A percentile compares a stretch with the other conserved stretches of the same genome.
phyloP scores from a whole-genome alignment of 768 basidiomycete genomes.

The Leccinum incarnatum region DNA sequence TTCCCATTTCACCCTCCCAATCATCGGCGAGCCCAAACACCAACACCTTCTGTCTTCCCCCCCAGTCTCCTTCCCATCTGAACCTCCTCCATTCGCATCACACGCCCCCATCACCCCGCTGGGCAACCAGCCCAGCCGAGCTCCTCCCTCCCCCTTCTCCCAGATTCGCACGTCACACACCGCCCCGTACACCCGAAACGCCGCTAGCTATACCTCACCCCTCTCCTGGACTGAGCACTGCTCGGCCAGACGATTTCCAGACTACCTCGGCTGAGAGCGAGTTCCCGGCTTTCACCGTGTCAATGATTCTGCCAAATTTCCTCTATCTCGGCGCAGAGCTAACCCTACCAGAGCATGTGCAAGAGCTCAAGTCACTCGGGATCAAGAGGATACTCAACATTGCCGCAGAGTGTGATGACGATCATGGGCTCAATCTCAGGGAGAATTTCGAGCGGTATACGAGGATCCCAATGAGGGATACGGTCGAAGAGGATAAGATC shows the following conservation, averaged over 20 bases:
- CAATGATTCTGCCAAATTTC: conserved; percentile 88
- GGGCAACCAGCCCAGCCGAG: conserved; percentile 34
- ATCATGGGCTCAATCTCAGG: conserved; percentile 65
- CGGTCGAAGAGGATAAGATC: conserved; percentile 91
- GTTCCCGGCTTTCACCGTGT: conserved; percentile 72
- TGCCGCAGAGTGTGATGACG: conserved; percentile 86
- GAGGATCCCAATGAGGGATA: conserved; percentile 91
- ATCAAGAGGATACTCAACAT: conserved; percentile 90
- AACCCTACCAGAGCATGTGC: conserved; percentile 68
- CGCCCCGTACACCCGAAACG: conserved; percentile 40
- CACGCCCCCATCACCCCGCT: conserved; percentile 51
- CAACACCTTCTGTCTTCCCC: conserved; percentile 21
- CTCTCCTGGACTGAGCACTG: conserved; percentile 57
- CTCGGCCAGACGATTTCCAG: conserved; percentile 48
- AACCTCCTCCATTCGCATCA: conserved; percentile 58
- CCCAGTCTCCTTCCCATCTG: conserved; percentile 59
- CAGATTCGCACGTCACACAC: conserved; percentile 24
- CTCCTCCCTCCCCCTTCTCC: conserved; percentile 37
- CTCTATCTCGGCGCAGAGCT: conserved; percentile 90
- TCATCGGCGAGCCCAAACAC: conserved; percentile 19
- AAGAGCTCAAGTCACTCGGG: conserved; percentile 68
- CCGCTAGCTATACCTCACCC: conserved; percentile 29
- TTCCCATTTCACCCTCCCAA: conserved; percentile 44
- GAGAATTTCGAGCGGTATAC: conserved; percentile 80
- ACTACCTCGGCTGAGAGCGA: conserved; percentile 39